A percentile compares a stretch with the other conserved stretches of the same genome.
phyloP scores from a whole-genome alignment of 352 stramenopile species.

The Peronospora destructor region DNA sequence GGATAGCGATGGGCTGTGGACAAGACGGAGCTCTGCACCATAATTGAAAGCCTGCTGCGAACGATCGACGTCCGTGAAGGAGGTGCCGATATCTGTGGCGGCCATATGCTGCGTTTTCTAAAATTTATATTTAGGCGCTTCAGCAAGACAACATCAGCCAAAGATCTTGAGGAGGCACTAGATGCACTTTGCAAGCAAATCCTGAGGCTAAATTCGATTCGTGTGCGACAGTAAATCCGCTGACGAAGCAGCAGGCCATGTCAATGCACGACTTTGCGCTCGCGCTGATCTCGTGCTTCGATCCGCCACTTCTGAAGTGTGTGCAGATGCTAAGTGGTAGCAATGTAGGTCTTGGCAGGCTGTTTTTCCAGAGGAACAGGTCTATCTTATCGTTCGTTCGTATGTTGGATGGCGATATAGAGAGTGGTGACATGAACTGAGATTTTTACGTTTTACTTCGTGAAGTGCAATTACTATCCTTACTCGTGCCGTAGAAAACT shows the following conservation, averaged over 20 bases:
- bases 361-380: too few relatives aligned
- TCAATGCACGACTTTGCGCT: slow-evolving; percentile 76
- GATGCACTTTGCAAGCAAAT: slow-evolving; percentile 52
- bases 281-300: slow-evolving; percentile 66
- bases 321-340: slow-evolving; percentile 46
- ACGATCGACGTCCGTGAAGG: slow-evolving; percentile 30
- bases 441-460: slow-evolving; percentile 65
- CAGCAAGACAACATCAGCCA: slow-evolving; percentile 49
- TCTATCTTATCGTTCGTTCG: too few relatives aligned
- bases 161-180: slow-evolving; percentile 44
- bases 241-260: slow-evolving; percentile 39
- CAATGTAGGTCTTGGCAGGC: background rate
- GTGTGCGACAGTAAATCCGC: slow-evolving; percentile 44
- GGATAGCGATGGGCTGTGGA: slow-evolving; percentile 65
- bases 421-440: slow-evolving; percentile 62
- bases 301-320: slow-evolving; percentile 51
- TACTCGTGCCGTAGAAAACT: too few relatives aligned
- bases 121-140: slow-evolving; percentile 60
- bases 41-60: slow-evolving; percentile 59
- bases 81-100: slow-evolving; percentile 32
- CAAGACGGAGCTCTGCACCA: slow-evolving; percentile 65
- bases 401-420: slow-evolving; percentile 9
- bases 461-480: too few relatives aligned
- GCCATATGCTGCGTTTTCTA: slow-evolving; percentile 45
- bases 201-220: slow-evolving; percentile 52